Conservation (phyloP, 331 rosid species). For the Prunus yedoensis region DNA sequence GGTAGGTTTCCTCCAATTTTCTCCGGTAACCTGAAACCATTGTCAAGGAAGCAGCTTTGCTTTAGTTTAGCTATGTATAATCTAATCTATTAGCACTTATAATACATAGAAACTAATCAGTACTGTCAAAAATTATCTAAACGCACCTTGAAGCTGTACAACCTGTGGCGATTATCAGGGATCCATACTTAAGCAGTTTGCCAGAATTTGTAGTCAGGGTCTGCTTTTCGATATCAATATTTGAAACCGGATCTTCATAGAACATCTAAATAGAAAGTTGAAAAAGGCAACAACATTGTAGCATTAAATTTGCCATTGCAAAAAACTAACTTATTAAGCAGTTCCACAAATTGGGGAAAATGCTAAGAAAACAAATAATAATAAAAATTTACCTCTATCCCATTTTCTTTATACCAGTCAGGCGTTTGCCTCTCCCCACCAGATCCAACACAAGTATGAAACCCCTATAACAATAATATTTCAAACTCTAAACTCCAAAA, state of each 20-base stretch:
- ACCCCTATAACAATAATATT: constrained; percentile 50
- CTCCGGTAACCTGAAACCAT: constrained; percentile 68
- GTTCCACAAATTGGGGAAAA: neutral
- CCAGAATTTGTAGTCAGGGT: constrained; percentile 76
- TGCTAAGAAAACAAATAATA: neutral
- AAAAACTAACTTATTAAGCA: neutral
- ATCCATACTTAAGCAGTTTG: constrained; percentile 79
- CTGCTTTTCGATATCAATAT: constrained; percentile 62
- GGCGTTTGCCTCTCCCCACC: constrained; percentile 97
- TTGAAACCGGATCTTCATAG: constrained; percentile 68
- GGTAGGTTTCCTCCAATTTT: constrained; percentile 83
- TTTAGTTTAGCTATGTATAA: constrained; percentile 6
- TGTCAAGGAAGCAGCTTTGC: constrained; percentile 27
- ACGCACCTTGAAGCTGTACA: constrained; percentile 78
- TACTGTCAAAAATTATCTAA: constrained; percentile 8
- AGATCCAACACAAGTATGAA: constrained; percentile 96
- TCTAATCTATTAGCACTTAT: constrained; percentile 12
- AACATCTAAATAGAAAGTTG: constrained; percentile 46
- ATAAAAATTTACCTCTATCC: constrained; percentile 66
- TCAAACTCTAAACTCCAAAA: neutral
- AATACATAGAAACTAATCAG: neutral
- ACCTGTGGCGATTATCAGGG: constrained; percentile 83
- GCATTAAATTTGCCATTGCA: neutral
- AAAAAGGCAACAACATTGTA: neutral
- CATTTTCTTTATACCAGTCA: constrained; percentile 87